Conservation (phyloP, 345 rosid genomes). For the Ceriops zippeliana region DNA sequence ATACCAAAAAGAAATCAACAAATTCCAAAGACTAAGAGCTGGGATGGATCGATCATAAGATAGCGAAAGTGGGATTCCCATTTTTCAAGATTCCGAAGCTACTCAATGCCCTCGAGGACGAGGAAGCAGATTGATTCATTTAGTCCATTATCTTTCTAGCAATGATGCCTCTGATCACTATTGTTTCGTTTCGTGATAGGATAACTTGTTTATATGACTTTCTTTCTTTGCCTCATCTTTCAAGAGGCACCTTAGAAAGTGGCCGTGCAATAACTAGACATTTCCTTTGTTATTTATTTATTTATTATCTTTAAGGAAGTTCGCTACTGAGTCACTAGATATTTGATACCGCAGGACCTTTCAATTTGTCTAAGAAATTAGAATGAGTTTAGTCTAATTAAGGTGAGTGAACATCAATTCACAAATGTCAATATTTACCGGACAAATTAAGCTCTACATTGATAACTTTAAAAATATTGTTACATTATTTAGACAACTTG, state of each 20-base stretch:
- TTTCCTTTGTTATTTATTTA: background rate
- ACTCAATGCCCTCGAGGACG: constrained; percentile 6
- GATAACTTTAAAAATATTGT: too few species aligned
- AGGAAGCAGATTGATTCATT: background rate
- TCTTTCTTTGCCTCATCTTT: background rate
- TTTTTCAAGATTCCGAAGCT: constrained; percentile 2
- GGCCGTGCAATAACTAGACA: background rate
- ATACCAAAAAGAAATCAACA: background rate
- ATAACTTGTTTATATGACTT: constrained; percentile 12
- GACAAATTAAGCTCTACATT: too few species aligned
- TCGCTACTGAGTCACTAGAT: too few species aligned
- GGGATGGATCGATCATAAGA: constrained; percentile 11
- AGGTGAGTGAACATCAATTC: too few species aligned
- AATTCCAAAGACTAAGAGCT: background rate
- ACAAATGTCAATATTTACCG: too few species aligned
- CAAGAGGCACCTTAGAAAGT: background rate
- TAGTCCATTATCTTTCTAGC: background rate
- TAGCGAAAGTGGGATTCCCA: constrained; percentile 20
- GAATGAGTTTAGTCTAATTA: too few species aligned
- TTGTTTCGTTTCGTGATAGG: constrained; percentile 12
- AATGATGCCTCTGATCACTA: background rate
- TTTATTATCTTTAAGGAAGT: too few species aligned
- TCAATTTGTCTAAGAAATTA: too few species aligned
- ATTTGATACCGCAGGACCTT: too few species aligned
- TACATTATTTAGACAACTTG: too few species aligned